Evolutionary conservation across 192 early-diverging fungal species (phyloP).

Genomic region (Podila verticillata): DNA sequence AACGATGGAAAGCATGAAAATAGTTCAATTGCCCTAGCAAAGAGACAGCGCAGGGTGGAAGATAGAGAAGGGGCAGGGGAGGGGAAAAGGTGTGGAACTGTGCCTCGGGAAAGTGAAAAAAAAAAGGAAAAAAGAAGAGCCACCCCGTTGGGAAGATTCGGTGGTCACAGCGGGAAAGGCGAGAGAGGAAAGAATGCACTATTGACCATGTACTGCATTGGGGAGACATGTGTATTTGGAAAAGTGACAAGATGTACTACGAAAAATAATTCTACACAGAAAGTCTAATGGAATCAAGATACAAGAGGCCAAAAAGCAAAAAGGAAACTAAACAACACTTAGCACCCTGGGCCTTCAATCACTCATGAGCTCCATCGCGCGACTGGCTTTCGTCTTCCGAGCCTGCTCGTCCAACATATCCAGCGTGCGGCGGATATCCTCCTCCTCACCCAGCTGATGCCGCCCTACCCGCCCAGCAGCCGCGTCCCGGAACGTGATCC

Average conservation of each 20-base stretch:
- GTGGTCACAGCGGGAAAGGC: background rate
- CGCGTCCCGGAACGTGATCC: slow-evolving; percentile 15
- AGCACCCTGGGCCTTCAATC: background rate
- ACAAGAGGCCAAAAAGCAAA: background rate
- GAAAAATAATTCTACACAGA: no score
- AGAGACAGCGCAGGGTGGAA: no score
- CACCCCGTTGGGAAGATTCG: background rate
- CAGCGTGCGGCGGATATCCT: slow-evolving; percentile 3
- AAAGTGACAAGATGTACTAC: no score
- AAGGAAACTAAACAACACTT: no score
- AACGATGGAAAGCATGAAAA: no score
- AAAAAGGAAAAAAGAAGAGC: no score
- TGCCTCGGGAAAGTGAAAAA: no score
- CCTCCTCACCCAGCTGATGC: slow-evolving; percentile 16
- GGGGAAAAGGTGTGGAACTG: no score
- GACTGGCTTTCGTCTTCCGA: slow-evolving; percentile 10
- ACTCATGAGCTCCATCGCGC: background rate
- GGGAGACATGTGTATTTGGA: no score
- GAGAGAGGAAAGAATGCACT: background rate
- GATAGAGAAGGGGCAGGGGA: no score
- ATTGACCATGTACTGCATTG: no score
- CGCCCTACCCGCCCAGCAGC: slow-evolving; percentile 21
- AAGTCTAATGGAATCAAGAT: background rate
- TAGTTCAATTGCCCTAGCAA: no score
- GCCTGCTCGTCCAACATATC: slow-evolving; percentile 12